phyloP scores from a whole-genome alignment of 768 basidiomycete species.

The Lentinula detonsa region DNA sequence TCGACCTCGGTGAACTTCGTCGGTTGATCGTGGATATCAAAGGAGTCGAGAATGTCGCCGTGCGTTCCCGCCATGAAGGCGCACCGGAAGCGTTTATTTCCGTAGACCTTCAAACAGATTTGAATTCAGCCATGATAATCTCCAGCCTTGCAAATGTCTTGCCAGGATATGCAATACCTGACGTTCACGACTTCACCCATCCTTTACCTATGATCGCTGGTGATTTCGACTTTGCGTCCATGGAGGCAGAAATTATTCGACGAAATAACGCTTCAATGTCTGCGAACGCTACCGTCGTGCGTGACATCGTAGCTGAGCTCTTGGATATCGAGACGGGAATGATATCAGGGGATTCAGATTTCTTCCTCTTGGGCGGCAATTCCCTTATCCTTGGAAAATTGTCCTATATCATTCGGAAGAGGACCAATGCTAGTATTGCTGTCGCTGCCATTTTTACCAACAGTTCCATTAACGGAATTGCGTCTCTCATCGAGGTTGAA shows the following conservation, averaged over 20 bases:
- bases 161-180: constrained; percentile 35
- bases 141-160: constrained; percentile 18
- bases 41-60: constrained; percentile 28
- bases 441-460: constrained; percentile 34
- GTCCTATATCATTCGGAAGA: constrained; percentile 33
- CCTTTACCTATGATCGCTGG: constrained; percentile 18
- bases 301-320: constrained; percentile 29
- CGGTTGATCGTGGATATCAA: constrained; percentile 19
- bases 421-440: constrained; percentile 27
- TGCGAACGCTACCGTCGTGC: constrained; percentile 24
- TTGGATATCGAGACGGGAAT: constrained; percentile 22
- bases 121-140: constrained; percentile 17
- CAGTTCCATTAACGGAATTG: constrained; percentile 36
- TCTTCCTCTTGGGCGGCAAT: constrained; percentile 39
- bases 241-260: constrained; percentile 20
- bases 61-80: constrained; percentile 25
- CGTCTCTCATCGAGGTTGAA: constrained; percentile 27
- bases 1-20: constrained; percentile 23
- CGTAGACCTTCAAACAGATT: constrained; percentile 10
- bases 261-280: constrained; percentile 20
- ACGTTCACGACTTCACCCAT: constrained; percentile 24
- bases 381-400: constrained; percentile 42
- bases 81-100: constrained; percentile 33
- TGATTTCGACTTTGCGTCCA: constrained; percentile 23
- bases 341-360: constrained; percentile 30